Base-by-base conservation (phyloP, 2,329 filamentous ascomycete genomes). In the Fusarium graminum region DNA sequence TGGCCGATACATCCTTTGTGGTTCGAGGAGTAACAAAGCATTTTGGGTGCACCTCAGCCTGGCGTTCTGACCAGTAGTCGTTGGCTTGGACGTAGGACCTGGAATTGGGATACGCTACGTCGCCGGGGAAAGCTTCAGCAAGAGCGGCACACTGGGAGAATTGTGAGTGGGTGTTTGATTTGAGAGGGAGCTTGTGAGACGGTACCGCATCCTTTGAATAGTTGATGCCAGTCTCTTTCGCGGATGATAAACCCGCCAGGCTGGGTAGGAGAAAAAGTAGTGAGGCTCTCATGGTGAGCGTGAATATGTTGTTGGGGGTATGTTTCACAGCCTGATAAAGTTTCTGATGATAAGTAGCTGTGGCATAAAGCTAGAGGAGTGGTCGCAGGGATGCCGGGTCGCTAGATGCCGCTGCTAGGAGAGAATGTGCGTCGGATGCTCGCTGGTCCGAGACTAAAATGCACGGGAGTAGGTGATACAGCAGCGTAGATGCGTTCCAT, bases 51-150 rank as follows among this genome's bases (percentile, higher is more conserved):
- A 63, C 49, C 7, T 63, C 59, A 4, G 50, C 13, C 17, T 63
- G 59, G 30, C 44, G 56, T 34, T 38, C n/a, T 4, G 59, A 63
- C 59, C 59, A 63, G 56, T 55, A 63, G 10, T 13, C 39, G 36
- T 56, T 63, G 34, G 44, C 43, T 4, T 50, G 32, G 4, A 17
- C 45, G 34, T 55, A 63, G 6, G 44, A 38, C 11, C 17, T 26
- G 14, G 56, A 50, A 6, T 61, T 44, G 7, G 36, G 42, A 13
- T 36, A 56, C 2, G 36, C 30, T 9, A 41, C 42, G 7, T 42
- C 36, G 3, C 9, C 28, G 2, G 42, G 32, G 4, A 52, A 46
- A 6, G 32, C 22, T 2, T 45, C 19, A 13, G 40, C 22, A 6
- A 52, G 29, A 7, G 50, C 22, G 34, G 22, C 17, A 22, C 50